Evolutionary conservation across 805 yeast species (phyloP), one percentile per base, ranked within the genome.

Genomic region (Yamadazyma endophytica): DNA sequence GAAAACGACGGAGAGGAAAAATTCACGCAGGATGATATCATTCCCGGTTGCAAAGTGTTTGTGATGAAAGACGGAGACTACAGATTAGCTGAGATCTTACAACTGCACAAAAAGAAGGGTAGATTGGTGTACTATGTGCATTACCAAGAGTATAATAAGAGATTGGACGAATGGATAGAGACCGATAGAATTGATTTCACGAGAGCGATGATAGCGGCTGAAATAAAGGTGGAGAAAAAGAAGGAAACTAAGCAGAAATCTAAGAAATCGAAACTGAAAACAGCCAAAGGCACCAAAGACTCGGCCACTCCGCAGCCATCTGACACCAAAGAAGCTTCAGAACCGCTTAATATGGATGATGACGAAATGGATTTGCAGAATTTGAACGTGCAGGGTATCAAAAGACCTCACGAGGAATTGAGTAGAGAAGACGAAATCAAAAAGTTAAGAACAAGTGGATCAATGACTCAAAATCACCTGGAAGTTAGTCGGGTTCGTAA

Each of bases 111-210:
- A 27, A 78, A 84, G 48, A 82, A 87, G 52, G 86, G 89, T 9
- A 75, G 82, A 39, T 76, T 78, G 19, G 84, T 77, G 43, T 89
- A 82, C 56, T 92, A 92, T 54, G 96, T 92, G 18, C 99, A 92
- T 57, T 92, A 88, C 61, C 86, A 79, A 32, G 96, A 89, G 45
- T 92, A 81, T 67, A 92, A 92, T 65, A 92, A 92, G 40, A 82
- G 99, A 56, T 70, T 92, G 45, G 99, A 92, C 62, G 98, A 92
- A 56, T 90, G 97, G 97, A 76, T 92, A 5, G 67, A 72, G 13
- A 68, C 75, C 4, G 79, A 77, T 21, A 70, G 94, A 31, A 78
- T 92, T 8, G 85, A 87, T 52, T 71, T 78, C 32, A 63, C 69
- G n/a, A 64, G 77, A 33, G 86, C 86, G 0, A 75, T 90, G 34